phyloP scores from a whole-genome alignment of 352 stramenopile genomes.

The Phytopythium aichiense region DNA sequence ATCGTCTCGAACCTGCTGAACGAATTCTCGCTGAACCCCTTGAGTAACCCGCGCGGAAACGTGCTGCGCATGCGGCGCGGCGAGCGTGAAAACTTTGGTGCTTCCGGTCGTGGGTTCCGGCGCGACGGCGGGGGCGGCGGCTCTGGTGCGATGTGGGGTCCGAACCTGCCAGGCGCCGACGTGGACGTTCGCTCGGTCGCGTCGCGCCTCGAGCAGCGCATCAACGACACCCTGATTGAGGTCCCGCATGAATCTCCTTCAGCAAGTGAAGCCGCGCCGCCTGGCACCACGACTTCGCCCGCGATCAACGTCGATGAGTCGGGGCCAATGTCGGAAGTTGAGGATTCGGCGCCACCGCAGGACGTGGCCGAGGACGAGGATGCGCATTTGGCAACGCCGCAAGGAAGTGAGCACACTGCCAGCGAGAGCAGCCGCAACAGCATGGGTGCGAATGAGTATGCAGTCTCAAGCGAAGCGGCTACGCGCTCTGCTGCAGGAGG shows the following conservation, averaged over 20 bases:
- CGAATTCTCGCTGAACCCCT: slow-evolving; percentile 71
- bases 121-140: slow-evolving; percentile 24
- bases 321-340: slow-evolving; percentile 3
- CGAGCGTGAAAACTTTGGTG: slow-evolving; percentile 51
- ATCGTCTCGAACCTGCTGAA: slow-evolving; percentile 74
- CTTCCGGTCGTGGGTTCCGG: slow-evolving; percentile 29
- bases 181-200: slow-evolving; percentile 66
- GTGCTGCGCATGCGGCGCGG: slow-evolving; percentile 30
- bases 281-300: slow-evolving; percentile 1
- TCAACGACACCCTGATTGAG: slow-evolving; percentile 34
- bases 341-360: not conserved
- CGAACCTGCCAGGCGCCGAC: slow-evolving; percentile 25
- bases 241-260: slow-evolving; percentile 27
- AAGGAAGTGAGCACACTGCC: slow-evolving; percentile 29
- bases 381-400: slow-evolving; percentile 16
- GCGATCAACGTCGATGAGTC: slow-evolving; percentile 3
- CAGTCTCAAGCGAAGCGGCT: not conserved
- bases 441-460: slow-evolving; percentile 10
- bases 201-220: slow-evolving; percentile 69
- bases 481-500: slow-evolving; percentile 1
- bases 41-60: slow-evolving; percentile 19
- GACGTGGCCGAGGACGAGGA: slow-evolving; percentile 8
- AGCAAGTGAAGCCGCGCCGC: not conserved
- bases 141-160: slow-evolving; percentile 31
- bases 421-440: slow-evolving; percentile 24